Evolutionary conservation across 1,139 yeast species (phyloP), one percentile per base, ranked within the genome.

Genomic region (Yamadazyma atmosphaerica): DNA sequence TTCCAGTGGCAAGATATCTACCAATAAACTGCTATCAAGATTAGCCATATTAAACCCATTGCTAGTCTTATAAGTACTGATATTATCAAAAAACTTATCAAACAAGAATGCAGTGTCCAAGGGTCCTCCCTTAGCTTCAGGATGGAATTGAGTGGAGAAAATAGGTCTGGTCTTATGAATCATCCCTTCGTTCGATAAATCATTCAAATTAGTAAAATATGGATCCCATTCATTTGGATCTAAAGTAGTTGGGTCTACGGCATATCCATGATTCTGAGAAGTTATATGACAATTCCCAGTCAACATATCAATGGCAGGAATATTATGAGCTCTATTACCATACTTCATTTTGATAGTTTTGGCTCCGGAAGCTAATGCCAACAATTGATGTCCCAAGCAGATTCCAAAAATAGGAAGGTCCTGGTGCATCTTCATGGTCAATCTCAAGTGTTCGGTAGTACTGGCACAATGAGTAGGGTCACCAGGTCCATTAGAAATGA

Each of bases 41-140:
- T 66, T 60, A 39, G 71, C 68, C 52, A 74, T 68, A 47, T 68
- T 69, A 45, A 72, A 63, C 19, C 78, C 75, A 39, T 63, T 67
- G 39, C 43, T 49, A 8, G 47, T 30, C 61, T 77, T 83, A 72
- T 78, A 87, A 31, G 65, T 66, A 32, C 69, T 73, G 48, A 92
- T 83, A 56, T 85, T 76, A 33, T 72, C 78, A 55, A 92, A 82
- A 67, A 87, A 92, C 65, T 82, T 86, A 72, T 92, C 98, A 55
- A 92, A 92, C 63, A 92, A 73, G 65, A 82, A 87, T 4, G 87
- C 77, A 14, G 97, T 86, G 64, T 92, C 98, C 55, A 85, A 75
- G 42, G 98, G 98, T 52, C 98, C 98, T 52, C 98, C 98, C 72
- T 90, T 92, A 44, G 98, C 98, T 66, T 92, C 98, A 34, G 98